Evolutionary conservation across 495 filamentous ascomycete genomes (phyloP).

Genomic region (Trichoderma parareesei): DNA sequence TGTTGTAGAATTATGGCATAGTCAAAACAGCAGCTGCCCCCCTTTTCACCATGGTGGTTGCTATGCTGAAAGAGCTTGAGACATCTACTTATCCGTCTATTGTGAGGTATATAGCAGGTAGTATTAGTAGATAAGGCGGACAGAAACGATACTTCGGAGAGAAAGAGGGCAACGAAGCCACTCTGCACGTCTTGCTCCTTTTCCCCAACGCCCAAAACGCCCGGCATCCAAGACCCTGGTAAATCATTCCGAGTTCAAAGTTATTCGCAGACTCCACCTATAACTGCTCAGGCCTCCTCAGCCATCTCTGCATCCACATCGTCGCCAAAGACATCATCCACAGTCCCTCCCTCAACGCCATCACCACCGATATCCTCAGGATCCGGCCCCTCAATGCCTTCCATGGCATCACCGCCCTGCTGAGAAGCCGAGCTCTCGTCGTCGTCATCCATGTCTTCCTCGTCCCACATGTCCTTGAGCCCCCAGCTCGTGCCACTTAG

Average conservation of each 20-base stretch:
- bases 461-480: slow-evolving; percentile 68
- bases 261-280: slow-evolving; percentile 12
- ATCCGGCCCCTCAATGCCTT: slow-evolving; percentile 29
- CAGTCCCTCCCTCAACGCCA: slow-evolving; percentile 29
- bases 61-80: too few relatives aligned
- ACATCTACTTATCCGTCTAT: too few relatives aligned
- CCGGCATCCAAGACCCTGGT: not conserved
- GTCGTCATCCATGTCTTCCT: slow-evolving; percentile 40
- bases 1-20: too few relatives aligned
- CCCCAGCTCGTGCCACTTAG: slow-evolving; percentile 80
- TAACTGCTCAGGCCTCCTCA: slow-evolving; percentile 24
- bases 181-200: not conserved
- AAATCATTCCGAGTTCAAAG: not conserved
- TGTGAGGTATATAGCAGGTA: not conserved
- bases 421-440: slow-evolving; percentile 34
- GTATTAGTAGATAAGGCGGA: not conserved
- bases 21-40: too few relatives aligned
- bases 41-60: too few relatives aligned
- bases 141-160: too few relatives aligned
- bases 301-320: slow-evolving; percentile 36
- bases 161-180: not conserved
- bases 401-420: slow-evolving; percentile 35
- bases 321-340: slow-evolving; percentile 43
- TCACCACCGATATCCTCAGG: slow-evolving; percentile 31
- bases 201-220: slow-evolving; percentile 10